These are phyloP conservation scores for Hypericum androsaemum DNA, from an alignment of 345 rosid species.

Conservation along the genomic window DNA sequence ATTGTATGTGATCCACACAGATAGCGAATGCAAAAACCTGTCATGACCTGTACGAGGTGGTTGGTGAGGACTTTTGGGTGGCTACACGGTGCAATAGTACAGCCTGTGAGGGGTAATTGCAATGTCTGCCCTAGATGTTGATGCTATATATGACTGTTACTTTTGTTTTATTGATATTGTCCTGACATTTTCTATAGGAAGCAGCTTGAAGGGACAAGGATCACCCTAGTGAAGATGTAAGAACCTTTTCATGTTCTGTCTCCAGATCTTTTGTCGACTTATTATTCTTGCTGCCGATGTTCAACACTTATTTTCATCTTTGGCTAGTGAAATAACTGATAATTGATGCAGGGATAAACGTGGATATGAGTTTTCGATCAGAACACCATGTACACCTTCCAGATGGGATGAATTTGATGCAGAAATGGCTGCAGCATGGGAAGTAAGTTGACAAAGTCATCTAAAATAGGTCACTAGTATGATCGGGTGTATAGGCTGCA, in stretches of 20 bases:
- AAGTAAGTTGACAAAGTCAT: conserved; percentile 41
- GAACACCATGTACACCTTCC: conserved; percentile 88
- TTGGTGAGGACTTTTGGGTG: conserved; percentile 97
- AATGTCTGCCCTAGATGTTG: conserved; percentile 12
- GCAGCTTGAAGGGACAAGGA: conserved; percentile 89
- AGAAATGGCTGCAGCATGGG: conserved; percentile 89
- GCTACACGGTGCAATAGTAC: conserved; percentile 88
- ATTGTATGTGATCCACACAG: conserved; percentile 33
- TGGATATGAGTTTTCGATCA: conserved; percentile 75
- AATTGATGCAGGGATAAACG: conserved; percentile 42
- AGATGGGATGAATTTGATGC: conserved; percentile 89
- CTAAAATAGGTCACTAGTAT: background rate
- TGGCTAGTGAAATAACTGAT: conserved; percentile 5
- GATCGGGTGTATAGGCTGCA: too few species aligned
- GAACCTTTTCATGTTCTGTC: background rate
- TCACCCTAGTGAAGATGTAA: conserved; percentile 64
- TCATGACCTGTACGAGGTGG: conserved; percentile 60
- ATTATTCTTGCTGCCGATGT: background rate
- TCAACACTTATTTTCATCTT: background rate
- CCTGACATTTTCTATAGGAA: conserved; percentile 50
- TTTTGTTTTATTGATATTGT: conserved; percentile 1
- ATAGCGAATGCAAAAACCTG: conserved; percentile 60
- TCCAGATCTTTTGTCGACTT: background rate
- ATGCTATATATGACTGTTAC: conserved; percentile 9
- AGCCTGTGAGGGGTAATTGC: conserved; percentile 58